Percentiles rank a stretch among this genome's conserved stretches.
Conservation (phyloP, 2,329 filamentous ascomycete genomes). For the Exutisphaerella laricina region DNA sequence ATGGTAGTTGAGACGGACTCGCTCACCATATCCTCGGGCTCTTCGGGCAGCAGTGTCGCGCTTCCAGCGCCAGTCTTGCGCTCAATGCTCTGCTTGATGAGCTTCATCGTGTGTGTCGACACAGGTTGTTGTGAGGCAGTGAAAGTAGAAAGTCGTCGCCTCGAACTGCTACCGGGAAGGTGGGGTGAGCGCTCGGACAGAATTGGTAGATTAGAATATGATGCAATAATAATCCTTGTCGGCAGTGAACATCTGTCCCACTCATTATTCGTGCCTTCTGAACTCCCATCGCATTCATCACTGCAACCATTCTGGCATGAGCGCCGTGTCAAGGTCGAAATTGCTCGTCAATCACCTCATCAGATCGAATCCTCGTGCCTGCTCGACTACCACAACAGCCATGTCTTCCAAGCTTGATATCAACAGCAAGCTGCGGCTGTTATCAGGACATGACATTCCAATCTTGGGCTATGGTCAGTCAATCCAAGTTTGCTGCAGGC, state of each 20-base stretch:
- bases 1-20: constrained; percentile 5
- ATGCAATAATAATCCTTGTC: too few species aligned
- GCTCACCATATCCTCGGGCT: constrained; percentile 67
- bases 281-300: too few species aligned
- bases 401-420: constrained; percentile 43
- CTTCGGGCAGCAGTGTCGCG: constrained; percentile 63
- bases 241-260: too few species aligned
- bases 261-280: too few species aligned
- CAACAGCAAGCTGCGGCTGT: constrained; percentile 47
- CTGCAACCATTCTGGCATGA: too few species aligned
- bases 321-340: constrained; percentile 4
- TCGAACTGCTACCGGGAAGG: too few species aligned
- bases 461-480: constrained; percentile 56
- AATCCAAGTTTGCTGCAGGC: too few species aligned
- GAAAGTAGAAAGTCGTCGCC: too few species aligned
- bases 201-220: too few species aligned
- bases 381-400: constrained; percentile 14
- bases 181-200: too few species aligned
- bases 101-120: constrained; percentile 48
- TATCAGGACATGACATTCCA: constrained; percentile 58
- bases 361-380: constrained; percentile 9
- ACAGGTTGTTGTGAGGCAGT: too few species aligned
- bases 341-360: neutral
- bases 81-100: constrained; percentile 63
- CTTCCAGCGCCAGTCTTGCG: constrained; percentile 57